phyloP scores from a whole-genome alignment of 2,329 filamentous ascomycete genomes.

The Paraphaeosphaeria sporulosa region DNA sequence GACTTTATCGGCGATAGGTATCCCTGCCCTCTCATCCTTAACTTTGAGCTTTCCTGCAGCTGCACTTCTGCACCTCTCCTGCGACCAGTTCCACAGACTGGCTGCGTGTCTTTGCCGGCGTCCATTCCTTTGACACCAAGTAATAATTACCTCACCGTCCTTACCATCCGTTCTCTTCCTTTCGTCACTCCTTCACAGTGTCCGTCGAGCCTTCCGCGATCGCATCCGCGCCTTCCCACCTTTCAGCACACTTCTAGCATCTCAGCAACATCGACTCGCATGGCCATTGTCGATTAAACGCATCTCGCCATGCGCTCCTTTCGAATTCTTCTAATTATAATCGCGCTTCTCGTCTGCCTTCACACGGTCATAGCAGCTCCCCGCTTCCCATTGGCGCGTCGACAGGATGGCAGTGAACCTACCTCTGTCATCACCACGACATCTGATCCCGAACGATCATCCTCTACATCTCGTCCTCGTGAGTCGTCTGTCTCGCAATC shows the following conservation, averaged over 20 bases:
- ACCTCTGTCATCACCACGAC: conserved; percentile 20
- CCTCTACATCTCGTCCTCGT: conserved; percentile 26
- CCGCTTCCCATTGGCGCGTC: conserved; percentile 29
- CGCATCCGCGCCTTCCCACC: conserved; percentile 13
- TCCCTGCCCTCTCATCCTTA: conserved; percentile 20
- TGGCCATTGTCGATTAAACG: conserved; percentile 33
- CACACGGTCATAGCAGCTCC: conserved; percentile 32
- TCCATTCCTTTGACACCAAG: conserved; percentile 33
- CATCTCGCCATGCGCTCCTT: conserved; percentile 39
- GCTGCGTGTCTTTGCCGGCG: conserved; percentile 32
- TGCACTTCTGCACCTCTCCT: conserved; percentile 34
- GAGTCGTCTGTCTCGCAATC: conserved; percentile 20
- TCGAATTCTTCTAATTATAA: conserved; percentile 32
- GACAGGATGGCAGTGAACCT: conserved; percentile 38
- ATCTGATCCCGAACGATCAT: conserved; percentile 21
- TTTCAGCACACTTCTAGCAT: conserved; percentile 11
- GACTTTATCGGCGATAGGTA: conserved; percentile 33
- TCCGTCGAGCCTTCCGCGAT: conserved; percentile 11
- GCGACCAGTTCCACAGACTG: conserved; percentile 32
- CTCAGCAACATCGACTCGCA: conserved; percentile 30
- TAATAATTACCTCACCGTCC: conserved; percentile 25
- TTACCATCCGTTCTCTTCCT: conserved; percentile 23
- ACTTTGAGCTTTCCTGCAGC: conserved; percentile 12
- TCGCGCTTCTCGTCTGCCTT: conserved; percentile 38
- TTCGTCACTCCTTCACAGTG: conserved; percentile 22